Base-by-base conservation (phyloP, 257 asterid genomes). In the Prunella vulgaris region DNA sequence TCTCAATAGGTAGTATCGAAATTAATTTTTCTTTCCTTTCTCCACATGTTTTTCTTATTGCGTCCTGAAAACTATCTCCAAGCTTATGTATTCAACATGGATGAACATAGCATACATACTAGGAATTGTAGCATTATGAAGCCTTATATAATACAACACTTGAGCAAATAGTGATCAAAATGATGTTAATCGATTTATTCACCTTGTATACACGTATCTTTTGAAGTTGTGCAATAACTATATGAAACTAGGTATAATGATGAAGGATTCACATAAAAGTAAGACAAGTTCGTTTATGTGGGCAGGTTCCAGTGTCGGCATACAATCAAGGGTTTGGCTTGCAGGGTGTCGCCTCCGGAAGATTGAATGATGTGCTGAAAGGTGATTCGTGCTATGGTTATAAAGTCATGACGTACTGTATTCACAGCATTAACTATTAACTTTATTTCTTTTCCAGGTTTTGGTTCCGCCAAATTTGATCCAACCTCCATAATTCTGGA, bases 291-390 rank as follows among this genome's bases (percentile, higher is more conserved):
- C 40, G 54, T 25, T 66, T 28, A 12, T 22, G 9, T 74, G 69
- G n/a, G 59, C 74, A 92, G 98, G 98, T 93, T 90, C 73, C 95
- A 87, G 52, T 90, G 99, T 74, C 87, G 88, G 74, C 95, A 93
- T 74, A 74, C 79, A 20, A 86, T 93, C 78, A 90, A 87, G 82
- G 97, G 99, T 70, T 60, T 93, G 69, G 80, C 89, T 74, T 81
- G 76, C 35, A 59, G 72, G 61, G 68, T 73, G 18, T 66, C 81
- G 4, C 79, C 84, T 54, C 73, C 68, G 7, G 96, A 90, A 74
- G 98, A 88, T 64, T 89, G 88, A 87, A 40, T 22, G 10, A n/a
- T 22, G n/a, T 46, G 54, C 62, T 35, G 38, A 62, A 24, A 69
- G 40, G 57, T 10, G 66, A 60, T 63, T 72, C 7, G 14, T 20